phyloP scores from a whole-genome alignment of 208 protist species.

The Leishmania turanica region DNA sequence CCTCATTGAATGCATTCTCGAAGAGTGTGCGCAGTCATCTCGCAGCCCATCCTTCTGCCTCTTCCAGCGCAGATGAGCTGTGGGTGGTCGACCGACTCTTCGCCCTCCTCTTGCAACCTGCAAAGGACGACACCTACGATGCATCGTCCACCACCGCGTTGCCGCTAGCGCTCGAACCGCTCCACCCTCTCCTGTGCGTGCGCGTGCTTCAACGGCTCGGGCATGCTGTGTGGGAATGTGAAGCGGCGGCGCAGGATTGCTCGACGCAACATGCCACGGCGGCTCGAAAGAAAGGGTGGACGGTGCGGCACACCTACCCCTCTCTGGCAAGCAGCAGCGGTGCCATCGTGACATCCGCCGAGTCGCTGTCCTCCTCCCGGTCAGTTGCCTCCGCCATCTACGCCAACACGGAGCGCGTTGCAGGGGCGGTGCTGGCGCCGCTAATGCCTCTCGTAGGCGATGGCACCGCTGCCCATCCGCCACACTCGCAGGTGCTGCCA shows the following conservation, averaged over 20 bases:
- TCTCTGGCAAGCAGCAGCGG: slow-evolving; percentile 24
- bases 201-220: slow-evolving; percentile 53
- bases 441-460: slow-evolving; percentile 28
- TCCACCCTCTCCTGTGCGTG: slow-evolving; percentile 69
- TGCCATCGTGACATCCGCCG: slow-evolving; percentile 10
- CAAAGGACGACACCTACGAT: neutral
- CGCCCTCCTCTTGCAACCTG: slow-evolving; percentile 7
- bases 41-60: neutral
- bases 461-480: slow-evolving; percentile 9
- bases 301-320: slow-evolving; percentile 32
- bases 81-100: slow-evolving; percentile 24
- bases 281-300: slow-evolving; percentile 24
- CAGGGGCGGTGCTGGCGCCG: slow-evolving; percentile 15
- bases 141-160: neutral
- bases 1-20: slow-evolving; percentile 15
- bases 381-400: slow-evolving; percentile 12
- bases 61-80: neutral
- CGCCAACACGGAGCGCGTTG: slow-evolving; percentile 14
- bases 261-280: neutral
- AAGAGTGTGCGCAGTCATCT: slow-evolving; percentile 16
- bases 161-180: neutral
- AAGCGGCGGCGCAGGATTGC: slow-evolving; percentile 18
- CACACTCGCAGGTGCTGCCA: slow-evolving; percentile 42
- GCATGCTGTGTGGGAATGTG: slow-evolving; percentile 37
- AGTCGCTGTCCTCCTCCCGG: neutral